Evolutionary conservation across 331 rosid genomes (phyloP).

Genomic region (Quercus lobata): DNA sequence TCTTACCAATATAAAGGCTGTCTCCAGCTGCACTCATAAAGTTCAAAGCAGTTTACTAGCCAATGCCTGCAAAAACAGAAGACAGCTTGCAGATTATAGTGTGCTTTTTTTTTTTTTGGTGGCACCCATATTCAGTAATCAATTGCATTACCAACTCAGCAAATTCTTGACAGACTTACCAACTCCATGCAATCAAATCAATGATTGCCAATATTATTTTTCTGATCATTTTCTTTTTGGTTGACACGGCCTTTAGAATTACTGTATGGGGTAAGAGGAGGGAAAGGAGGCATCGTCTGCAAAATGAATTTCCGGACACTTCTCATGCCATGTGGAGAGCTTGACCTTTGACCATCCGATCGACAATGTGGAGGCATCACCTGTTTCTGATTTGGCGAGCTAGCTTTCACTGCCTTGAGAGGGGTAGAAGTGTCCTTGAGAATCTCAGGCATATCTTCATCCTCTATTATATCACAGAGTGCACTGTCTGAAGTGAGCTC

Average conservation of each 20-base stretch:
- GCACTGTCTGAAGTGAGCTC: neutral
- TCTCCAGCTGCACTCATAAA: neutral
- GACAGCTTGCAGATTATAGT: neutral
- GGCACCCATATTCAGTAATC: neutral
- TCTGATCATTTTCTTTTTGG: neutral
- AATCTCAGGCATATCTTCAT: conserved; percentile 3
- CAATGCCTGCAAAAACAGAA: neutral
- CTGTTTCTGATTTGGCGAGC: conserved; percentile 13
- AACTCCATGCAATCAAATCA: neutral
- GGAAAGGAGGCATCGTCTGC: conserved; percentile 19
- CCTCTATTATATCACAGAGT: neutral
- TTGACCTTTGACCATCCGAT: neutral
- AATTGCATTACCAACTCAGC: neutral
- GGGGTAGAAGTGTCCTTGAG: conserved; percentile 10
- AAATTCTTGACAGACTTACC: neutral
- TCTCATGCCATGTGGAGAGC: conserved; percentile 5
- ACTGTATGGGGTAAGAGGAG: conserved; percentile 11
- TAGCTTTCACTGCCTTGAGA: neutral
- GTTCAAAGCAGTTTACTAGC: neutral
- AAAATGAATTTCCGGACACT: conserved; percentile 10
- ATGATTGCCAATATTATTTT: neutral
- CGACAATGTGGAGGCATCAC: conserved; percentile 9
- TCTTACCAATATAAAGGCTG: neutral
- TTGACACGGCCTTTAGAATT: neutral
- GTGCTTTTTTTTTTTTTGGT: neutral